phyloP scores from a whole-genome alignment of 208 protist species.

The Balamuthia mandrillaris region DNA sequence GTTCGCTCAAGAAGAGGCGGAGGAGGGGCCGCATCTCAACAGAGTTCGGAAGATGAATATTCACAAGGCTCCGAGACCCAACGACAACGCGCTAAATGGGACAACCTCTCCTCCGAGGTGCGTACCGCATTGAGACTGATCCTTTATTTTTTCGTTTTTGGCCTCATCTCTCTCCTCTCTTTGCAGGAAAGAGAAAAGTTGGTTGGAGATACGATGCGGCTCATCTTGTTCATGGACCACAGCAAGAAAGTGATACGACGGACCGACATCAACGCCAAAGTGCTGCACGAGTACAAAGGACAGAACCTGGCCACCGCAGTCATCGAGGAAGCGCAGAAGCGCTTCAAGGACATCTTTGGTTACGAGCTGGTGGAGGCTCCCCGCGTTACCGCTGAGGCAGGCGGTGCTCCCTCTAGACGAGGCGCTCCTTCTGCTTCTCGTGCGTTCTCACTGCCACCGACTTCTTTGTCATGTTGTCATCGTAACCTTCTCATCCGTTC shows the following conservation, averaged over 20 bases:
- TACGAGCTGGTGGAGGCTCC: slow-evolving; percentile 15
- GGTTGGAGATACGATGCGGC: slow-evolving; percentile 18
- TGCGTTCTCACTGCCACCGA: not conserved
- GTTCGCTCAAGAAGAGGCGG: no score
- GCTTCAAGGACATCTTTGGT: slow-evolving; percentile 29
- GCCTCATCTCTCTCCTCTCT: not conserved
- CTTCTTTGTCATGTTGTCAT: not conserved
- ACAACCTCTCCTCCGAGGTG: no score
- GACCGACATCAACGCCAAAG: slow-evolving; percentile 1
- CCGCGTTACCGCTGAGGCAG: not conserved
- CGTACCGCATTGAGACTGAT: no score
- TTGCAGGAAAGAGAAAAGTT: slow-evolving; percentile 16
- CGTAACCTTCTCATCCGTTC: not conserved
- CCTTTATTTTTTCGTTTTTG: not conserved
- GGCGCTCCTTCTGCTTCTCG: not conserved
- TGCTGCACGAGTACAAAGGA: slow-evolving; percentile 11
- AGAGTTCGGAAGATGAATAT: no score
- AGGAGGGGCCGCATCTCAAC: no score
- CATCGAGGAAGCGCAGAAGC: not conserved
- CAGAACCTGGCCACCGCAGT: not conserved
- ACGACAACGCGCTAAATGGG: no score
- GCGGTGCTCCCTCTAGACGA: not conserved
- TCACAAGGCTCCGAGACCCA: no score
- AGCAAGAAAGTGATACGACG: not conserved
- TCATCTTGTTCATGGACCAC: slow-evolving; percentile 27